Evolutionary conservation across 2,329 filamentous ascomycete genomes (phyloP), one percentile per base, ranked within the genome.

Genomic region (Simplicillium sp.): DNA sequence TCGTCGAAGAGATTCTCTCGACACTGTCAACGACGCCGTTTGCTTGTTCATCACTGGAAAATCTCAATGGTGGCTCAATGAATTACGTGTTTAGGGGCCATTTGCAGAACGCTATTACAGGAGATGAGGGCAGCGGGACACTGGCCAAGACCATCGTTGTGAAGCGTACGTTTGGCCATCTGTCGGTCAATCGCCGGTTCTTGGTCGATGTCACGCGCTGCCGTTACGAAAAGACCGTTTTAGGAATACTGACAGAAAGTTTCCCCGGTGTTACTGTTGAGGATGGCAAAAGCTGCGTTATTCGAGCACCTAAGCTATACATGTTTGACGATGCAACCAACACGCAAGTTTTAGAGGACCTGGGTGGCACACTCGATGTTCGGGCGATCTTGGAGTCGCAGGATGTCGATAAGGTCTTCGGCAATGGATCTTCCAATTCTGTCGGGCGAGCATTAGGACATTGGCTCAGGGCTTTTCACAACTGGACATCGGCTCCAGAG

Each of bases 381-480:
- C 3, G 12, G 14, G 31, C 9, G 8, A 17, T 42, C 12, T 34
- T 42, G 18, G 31, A 42, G 14, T 20, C 31, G 17, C 35, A 17
- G 12, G 16, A 18, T n/a, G 36, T 32, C 2, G 35, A 38, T 17
- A 8, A 20, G 18, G 18, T 8, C 34, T 17, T 41, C 17, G 13
- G 34, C 17, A 20, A 17, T n/a, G n/a, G 20, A 37, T 29, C 14
- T 31, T 3, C 13, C 17, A 29, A 25, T 25, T 17, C 37, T 13
- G 20, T 38, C n/a, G 36, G 40, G 25, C 35, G 29, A 8, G 40
- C 31, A 7, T 13, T n/a, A 1, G 31, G 31, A 12, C n/a, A 9
- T 2, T 42, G 40, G 40, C 36, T 42, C 28, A 34, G 14, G 5
- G 20, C 35, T 34, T 42, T 38, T n/a, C 40, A 41, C 29, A 16